These are phyloP conservation scores for Hansfordia pulvinata DNA, from an alignment of 2,329 filamentous ascomycete species.

Conservation along the genomic window DNA sequence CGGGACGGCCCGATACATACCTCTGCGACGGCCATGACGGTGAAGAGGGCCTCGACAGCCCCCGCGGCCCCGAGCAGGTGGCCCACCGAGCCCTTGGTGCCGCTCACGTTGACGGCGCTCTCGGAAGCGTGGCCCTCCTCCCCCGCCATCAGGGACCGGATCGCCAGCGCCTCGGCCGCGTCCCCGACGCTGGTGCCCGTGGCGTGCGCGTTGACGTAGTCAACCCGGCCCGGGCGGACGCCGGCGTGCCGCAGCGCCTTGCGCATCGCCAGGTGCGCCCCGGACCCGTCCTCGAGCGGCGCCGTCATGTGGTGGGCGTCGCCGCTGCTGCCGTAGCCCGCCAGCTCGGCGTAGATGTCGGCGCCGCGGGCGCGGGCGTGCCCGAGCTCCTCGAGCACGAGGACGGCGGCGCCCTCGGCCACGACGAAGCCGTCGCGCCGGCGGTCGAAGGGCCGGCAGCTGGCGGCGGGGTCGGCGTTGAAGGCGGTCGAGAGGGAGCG, in stretches of 20 bases:
- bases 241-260: slow-evolving; percentile 62
- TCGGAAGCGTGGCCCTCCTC: slow-evolving; percentile 50
- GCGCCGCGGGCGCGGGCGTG: slow-evolving; percentile 73
- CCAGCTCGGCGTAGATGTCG: slow-evolving; percentile 75
- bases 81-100: slow-evolving; percentile 86
- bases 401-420: slow-evolving; percentile 77
- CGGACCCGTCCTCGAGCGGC: slow-evolving; percentile 67
- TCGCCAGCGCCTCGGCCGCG: slow-evolving; percentile 73
- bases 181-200: slow-evolving; percentile 82
- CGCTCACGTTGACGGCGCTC: slow-evolving; percentile 66
- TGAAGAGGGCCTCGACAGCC: slow-evolving; percentile 79
- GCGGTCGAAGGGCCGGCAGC: slow-evolving; percentile 80
- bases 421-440: slow-evolving; percentile 80
- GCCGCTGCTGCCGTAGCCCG: slow-evolving; percentile 78
- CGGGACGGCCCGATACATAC: slow-evolving; percentile 33
- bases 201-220: slow-evolving; percentile 93
- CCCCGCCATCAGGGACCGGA: slow-evolving; percentile 63
- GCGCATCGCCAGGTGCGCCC: slow-evolving; percentile 76
- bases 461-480: slow-evolving; percentile 55
- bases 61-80: slow-evolving; percentile 88
- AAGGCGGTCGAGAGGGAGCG: slow-evolving; percentile 73
- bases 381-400: slow-evolving; percentile 80
- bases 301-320: slow-evolving; percentile 93
- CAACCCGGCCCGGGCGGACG: slow-evolving; percentile 55
- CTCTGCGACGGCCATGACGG: slow-evolving; percentile 64